Base-by-base conservation (phyloP, 768 basidiomycete species). In the Rhizopogon sp. region DNA sequence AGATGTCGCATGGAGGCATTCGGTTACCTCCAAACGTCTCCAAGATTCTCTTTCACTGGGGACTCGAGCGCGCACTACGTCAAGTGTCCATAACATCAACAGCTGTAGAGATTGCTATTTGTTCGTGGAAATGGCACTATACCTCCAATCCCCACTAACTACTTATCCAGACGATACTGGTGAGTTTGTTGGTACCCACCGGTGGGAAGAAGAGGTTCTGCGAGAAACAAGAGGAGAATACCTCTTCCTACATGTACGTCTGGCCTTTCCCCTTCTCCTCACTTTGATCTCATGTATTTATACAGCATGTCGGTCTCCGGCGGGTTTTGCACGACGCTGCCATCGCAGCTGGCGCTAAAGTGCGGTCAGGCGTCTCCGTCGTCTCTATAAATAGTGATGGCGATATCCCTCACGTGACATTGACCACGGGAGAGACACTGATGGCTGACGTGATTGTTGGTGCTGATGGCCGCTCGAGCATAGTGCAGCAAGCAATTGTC, bases 21-120 rank as follows among this genome's bases (percentile, higher is more conserved):
- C 74, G 78, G 29, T 70, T 82, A 6, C 80, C 82, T 41, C 82
- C 84, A 13, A 84, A 85, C 55, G 76, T 83, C 69, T 80, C 81
- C 33, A 76, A 76, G 50, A 67, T 84, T 3, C 65, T 85, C 25
- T 73, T 74, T 53, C 72, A 78, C 56, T 86, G 84, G 83, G 82
- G 79, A 13, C 72, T 81, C 2, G 74, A 70, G 22, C 74, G 78
- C 16, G 63, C 68, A 6, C 64, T 85, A 45, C 66, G 68, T 6
- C 68, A 72, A 42, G 71, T 74, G 25, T 57, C 67, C 2, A 35
- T 67, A 11, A 56, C 61, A 39, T 64, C 62, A 8, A 39, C 31
- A 25, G 60, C 60, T 14, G 55, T 70, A 16, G 45, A 64, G 35
- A 58, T 73, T 33, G 42, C 54, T 28, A 70, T 62, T 50, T 69